Evolutionary conservation across 1,284 basidiomycete genomes (phyloP).

Genomic region (Tausonia pullulans): DNA sequence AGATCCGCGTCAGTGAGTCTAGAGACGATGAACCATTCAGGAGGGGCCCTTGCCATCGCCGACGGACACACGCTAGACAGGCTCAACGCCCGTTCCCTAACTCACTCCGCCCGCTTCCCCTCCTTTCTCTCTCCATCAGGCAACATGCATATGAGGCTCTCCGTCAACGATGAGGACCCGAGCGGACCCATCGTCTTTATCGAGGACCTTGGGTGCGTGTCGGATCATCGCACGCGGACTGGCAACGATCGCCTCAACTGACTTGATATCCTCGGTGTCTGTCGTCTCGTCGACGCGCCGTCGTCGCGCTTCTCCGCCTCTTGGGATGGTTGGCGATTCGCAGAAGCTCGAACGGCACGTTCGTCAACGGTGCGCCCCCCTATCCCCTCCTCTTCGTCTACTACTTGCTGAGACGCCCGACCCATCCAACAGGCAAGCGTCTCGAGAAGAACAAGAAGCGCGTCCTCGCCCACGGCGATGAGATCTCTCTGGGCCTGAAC

Average conservation of each 20-base stretch:
- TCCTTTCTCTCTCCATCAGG: constrained; percentile 36
- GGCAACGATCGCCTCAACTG: background rate
- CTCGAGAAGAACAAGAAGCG: constrained; percentile 48
- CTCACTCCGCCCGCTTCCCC: constrained; percentile 22
- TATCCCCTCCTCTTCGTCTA: background rate
- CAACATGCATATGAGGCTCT: constrained; percentile 51
- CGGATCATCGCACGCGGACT: background rate
- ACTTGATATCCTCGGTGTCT: background rate
- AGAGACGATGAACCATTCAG: too few species aligned
- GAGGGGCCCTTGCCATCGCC: too few species aligned
- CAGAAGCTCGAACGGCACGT: constrained; percentile 62
- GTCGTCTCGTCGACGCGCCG: background rate
- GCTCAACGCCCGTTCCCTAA: background rate
- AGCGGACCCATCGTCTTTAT: constrained; percentile 49
- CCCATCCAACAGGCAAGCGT: constrained; percentile 44
- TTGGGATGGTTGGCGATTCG: too few species aligned
- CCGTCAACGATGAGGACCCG: constrained; percentile 42
- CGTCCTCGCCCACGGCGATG: constrained; percentile 63
- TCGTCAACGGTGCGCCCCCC: constrained; percentile 42
- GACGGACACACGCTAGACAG: too few species aligned
- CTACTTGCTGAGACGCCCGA: constrained; percentile 3
- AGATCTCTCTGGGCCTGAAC: constrained; percentile 59
- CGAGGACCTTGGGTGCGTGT: constrained; percentile 46
- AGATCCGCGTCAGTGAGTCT: too few species aligned
- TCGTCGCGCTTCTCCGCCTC: too few species aligned